These are phyloP conservation scores for Drechslerella coelobrocha DNA, from an alignment of 2,329 filamentous ascomycete species.

Conservation along the genomic window DNA sequence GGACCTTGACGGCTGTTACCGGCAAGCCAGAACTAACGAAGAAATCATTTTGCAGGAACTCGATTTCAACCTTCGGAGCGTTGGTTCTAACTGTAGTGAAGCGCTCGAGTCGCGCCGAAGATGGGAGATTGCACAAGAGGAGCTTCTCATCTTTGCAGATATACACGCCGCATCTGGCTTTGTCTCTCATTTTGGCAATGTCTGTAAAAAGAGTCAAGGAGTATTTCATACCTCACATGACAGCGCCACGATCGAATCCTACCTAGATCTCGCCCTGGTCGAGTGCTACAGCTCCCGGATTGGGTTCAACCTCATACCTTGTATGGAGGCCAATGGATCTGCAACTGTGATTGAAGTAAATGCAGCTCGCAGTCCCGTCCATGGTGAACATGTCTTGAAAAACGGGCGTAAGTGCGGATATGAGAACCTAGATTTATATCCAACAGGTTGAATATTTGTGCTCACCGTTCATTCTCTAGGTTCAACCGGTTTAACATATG, in stretches of 20 bases:
- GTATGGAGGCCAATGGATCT: constrained; percentile 13
- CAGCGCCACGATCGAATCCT: constrained; percentile 17
- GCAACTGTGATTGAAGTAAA: constrained; percentile 34
- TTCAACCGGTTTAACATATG: constrained; percentile 34
- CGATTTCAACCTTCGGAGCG: constrained; percentile 31
- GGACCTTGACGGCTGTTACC: constrained; percentile 30
- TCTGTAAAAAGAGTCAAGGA: constrained; percentile 17
- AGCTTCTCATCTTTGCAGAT: constrained; percentile 23
- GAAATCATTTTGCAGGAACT: constrained; percentile 38
- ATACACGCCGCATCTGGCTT: background rate
- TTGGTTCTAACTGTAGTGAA: constrained; percentile 16
- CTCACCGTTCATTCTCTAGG: constrained; percentile 14
- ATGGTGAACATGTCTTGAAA: constrained; percentile 35
- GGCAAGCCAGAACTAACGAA: constrained; percentile 38
- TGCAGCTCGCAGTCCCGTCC: constrained; percentile 30
- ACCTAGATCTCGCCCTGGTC: constrained; percentile 39
- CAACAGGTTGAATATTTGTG: background rate
- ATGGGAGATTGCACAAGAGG: constrained; percentile 44
- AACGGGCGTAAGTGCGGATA: constrained; percentile 36
- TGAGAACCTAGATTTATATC: no score
- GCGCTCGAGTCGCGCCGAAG: constrained; percentile 39
- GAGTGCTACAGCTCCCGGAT: constrained; percentile 15
- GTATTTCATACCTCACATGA: constrained; percentile 25
- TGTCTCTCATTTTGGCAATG: constrained; percentile 14
- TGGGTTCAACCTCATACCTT: constrained; percentile 42